Evolutionary conservation across 805 yeast species (phyloP), one percentile per base, ranked within the genome.

Genomic region (Teunomyces gatunensis): DNA sequence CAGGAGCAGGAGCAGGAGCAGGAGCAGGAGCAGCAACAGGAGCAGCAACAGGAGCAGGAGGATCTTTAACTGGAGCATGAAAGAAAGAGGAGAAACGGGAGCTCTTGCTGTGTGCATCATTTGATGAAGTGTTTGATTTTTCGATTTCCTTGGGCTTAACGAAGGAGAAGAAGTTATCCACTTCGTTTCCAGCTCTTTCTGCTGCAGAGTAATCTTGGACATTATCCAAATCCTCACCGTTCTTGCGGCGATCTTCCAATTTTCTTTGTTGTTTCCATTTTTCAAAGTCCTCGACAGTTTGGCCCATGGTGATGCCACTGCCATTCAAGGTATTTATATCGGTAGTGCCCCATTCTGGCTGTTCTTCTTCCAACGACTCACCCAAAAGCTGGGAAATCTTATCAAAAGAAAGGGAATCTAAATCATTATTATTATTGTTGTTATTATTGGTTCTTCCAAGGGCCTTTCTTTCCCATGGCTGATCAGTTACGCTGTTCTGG

Each of bases 221-320:
- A 7, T 13, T 23, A 15, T 25, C 37, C 10, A 21, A 5, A 12
- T 32, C 47, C 6, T 48, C 46, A 4, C 80, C 81, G 42, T 74
- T 71, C 54, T 73, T 68, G 50, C 67, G 71, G 30, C 71, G 71
- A 34, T 80, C 80, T 56, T 79, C 79, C 42, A 71, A 61, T 50
- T 71, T 72, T 84, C 79, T 77, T 50, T 69, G 71, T 42, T 74
- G 61, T 59, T 79, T 79, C 85, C 85, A 81, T 50, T 68, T 72
- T 57, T 81, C 86, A 54, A 80, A 81, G 51, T 81, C 85, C 46
- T 77, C 76, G 3, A 78, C 77, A 0, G 84, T 74, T 46, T 72
- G 77, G 17, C 84, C 84, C 65, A 63, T 74, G 57, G 57, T 57
- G 42, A 53, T 59, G 17, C 36, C 44, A 11, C 40, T 13, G n/a